phyloP scores from a whole-genome alignment of 139 green algal species.

The Chlamydomonas asymmetrica region DNA sequence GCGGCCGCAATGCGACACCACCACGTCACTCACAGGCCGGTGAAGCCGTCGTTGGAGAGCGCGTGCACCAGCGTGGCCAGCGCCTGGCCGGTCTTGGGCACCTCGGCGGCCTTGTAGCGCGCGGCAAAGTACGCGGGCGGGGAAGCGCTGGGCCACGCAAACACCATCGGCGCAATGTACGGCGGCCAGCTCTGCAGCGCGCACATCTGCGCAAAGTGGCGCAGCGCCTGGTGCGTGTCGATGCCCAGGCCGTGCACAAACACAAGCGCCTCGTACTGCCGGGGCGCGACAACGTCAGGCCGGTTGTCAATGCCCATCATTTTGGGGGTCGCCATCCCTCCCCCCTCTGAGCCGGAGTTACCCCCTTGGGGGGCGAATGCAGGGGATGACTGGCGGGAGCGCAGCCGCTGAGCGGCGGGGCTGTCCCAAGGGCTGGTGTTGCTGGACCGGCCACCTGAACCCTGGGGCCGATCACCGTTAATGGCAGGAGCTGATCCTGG shows the following conservation, averaged over 20 bases:
- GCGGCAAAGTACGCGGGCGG: conserved; percentile 21
- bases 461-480: too few relatives aligned
- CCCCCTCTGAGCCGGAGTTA: too few relatives aligned
- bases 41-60: conserved; percentile 29
- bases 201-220: conserved; percentile 37
- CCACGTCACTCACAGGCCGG: too few relatives aligned
- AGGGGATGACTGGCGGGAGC: too few relatives aligned
- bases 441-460: too few relatives aligned
- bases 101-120: conserved; percentile 11
- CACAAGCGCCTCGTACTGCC: conserved; percentile 24
- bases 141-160: conserved; percentile 26
- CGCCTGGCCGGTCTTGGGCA: conserved; percentile 7
- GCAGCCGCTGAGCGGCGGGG: too few relatives aligned
- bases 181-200: conserved; percentile 31
- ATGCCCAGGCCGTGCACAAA: conserved; percentile 38
- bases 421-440: too few relatives aligned
- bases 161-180: conserved; percentile 35
- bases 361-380: too few relatives aligned
- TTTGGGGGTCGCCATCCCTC: too few relatives aligned
- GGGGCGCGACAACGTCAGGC: background rate
- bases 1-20: too few relatives aligned
- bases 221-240: conserved; percentile 20
- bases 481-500: too few relatives aligned
- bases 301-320: too few relatives aligned
- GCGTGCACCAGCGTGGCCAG: conserved; percentile 15